Base-by-base conservation (phyloP, 345 rosid genomes). In the Anacardium occidentale region DNA sequence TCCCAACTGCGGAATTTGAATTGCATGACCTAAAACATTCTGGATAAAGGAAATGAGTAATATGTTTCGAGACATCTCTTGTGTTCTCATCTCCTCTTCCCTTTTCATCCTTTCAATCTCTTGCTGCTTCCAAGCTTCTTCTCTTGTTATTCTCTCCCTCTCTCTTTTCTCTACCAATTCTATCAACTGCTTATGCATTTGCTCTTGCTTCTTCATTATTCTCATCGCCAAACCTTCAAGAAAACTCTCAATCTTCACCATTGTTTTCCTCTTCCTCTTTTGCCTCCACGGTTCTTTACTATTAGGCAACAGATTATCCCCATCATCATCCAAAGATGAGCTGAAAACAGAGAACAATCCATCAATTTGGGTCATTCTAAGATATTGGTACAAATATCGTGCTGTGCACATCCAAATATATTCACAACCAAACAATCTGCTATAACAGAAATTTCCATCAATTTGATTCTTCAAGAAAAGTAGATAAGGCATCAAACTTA, bases 41-140 rank as follows among this genome's bases (percentile, higher is more conserved):
- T 83, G 77, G 74, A 93, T 87, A 53, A 86, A 79, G 20, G 96
- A 80, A 74, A 93, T 88, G 78, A 93, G 84, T 48, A 90, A 81
- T 3, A 78, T 54, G 77, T 76, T 88, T 20, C 87, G 90, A 62
- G 87, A 71, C 34, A 74, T 85, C 75, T 84, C 96, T 76, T 85
- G 88, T 26, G 54, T 79, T 63, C 90, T 80, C 14, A 77, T 76
- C 76, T 87, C 90, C 66, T 84, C 89, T 1, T 83, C 88, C 76
- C 87, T 83, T 82, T 69, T 83, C 54, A 75, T 81, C 80, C 91
- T 87, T 77, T 89, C 92, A 63, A 65, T 78, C 73, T 83, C 92
- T 73, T 78, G 89, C 76, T 57, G 86, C 78, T 78, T 89, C 98
- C 98, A 93, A 42, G 87, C 92, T 81, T 91, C 96, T 78, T 91